phyloP scores from a whole-genome alignment of 495 filamentous ascomycete species.

The Lophiostoma macrostomum region DNA sequence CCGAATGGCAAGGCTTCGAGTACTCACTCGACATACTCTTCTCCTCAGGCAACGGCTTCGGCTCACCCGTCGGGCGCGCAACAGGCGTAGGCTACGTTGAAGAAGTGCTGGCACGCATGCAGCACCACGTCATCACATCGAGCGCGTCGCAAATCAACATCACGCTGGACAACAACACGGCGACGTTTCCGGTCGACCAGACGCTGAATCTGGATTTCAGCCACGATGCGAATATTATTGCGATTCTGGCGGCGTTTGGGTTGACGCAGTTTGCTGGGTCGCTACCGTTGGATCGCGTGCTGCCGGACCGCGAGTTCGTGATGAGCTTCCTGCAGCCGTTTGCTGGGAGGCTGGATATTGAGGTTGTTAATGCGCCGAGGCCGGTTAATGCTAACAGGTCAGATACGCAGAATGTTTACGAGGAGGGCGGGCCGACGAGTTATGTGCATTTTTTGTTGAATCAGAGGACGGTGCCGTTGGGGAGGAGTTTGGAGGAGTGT shows the following conservation, averaged over 20 bases:
- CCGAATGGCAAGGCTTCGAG: constrained; percentile 56
- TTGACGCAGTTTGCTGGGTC: constrained; percentile 52
- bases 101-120: constrained; percentile 58
- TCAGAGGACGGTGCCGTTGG: constrained; percentile 60
- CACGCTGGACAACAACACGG: constrained; percentile 47
- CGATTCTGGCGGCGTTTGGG: constrained; percentile 51
- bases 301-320: constrained; percentile 50
- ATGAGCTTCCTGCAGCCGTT: constrained; percentile 60
- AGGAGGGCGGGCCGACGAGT: constrained; percentile 44
- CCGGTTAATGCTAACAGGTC: constrained; percentile 47
- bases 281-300: constrained; percentile 45
- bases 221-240: constrained; percentile 41
- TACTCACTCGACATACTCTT: constrained; percentile 60
- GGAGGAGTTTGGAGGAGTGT: constrained; percentile 55
- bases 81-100: constrained; percentile 59
- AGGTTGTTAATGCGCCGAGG: constrained; percentile 57
- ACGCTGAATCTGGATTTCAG: constrained; percentile 44
- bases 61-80: constrained; percentile 60
- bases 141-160: constrained; percentile 58
- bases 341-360: constrained; percentile 60
- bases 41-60: constrained; percentile 52
- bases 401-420: constrained; percentile 6
- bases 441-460: constrained; percentile 67
- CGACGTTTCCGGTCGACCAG: constrained; percentile 52
- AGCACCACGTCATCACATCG: constrained; percentile 52